Conservation (phyloP, 768 basidiomycete genomes). For the Lactarius deliciosus region DNA sequence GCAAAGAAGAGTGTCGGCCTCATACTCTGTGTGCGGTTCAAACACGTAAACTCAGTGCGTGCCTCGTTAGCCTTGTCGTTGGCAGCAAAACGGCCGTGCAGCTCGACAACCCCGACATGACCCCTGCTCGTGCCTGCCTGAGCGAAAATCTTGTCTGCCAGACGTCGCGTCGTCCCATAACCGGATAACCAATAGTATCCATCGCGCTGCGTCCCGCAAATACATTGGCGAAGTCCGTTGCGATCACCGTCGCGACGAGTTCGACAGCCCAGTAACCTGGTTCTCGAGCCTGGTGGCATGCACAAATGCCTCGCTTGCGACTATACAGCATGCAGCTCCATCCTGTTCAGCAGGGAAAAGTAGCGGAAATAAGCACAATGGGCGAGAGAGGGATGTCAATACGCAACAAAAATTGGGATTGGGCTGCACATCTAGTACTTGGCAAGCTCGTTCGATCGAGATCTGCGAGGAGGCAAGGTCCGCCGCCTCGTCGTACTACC, state of each 20-base stretch:
- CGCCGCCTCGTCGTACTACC: conserved; percentile 68
- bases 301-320: conserved; percentile 80
- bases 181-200: conserved; percentile 85
- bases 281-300: conserved; percentile 68
- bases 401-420: conserved; percentile 53
- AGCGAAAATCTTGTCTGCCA: conserved; percentile 66
- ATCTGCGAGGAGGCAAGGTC: conserved; percentile 66
- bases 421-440: conserved; percentile 90
- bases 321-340: conserved; percentile 71
- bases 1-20: neutral
- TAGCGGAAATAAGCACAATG: neutral
- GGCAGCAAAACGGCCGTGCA: conserved; percentile 87
- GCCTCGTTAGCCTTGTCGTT: conserved; percentile 85
- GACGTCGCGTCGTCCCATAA: conserved; percentile 68
- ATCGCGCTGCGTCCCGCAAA: conserved; percentile 72
- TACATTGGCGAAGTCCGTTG: conserved; percentile 63
- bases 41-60: conserved; percentile 19
- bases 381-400: neutral
- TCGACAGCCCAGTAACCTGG: conserved; percentile 89
- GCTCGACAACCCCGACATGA: conserved; percentile 79
- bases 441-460: conserved; percentile 68
- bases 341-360: conserved; percentile 44
- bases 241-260: conserved; percentile 62
- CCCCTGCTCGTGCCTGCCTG: conserved; percentile 68
- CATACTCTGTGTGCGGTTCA: neutral